A percentile compares a stretch with the other conserved stretches of the same genome.
Conservation (phyloP, 306 rosid genomes). For the Cucumis melo region DNA sequence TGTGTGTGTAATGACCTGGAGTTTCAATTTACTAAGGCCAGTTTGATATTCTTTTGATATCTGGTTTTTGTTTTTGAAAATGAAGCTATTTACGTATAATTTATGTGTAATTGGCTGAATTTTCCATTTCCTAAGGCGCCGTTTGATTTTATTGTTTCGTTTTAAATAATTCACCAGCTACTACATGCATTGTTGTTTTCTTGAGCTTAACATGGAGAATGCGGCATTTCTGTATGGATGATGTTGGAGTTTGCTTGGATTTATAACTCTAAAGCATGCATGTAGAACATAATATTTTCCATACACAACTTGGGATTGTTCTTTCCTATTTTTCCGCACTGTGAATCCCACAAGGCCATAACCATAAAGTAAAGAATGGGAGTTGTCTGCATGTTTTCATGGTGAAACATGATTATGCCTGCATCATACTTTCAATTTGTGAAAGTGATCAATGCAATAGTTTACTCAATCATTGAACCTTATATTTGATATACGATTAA, state of each 20-base stretch:
- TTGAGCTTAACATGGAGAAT: no score
- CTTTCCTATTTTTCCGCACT: background rate
- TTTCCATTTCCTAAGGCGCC: background rate
- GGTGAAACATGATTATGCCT: background rate
- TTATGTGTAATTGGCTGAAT: background rate
- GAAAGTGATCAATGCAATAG: background rate
- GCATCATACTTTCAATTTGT: background rate
- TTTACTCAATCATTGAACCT: background rate
- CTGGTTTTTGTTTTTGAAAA: no score
- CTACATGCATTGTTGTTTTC: no score
- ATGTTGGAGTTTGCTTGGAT: no score
- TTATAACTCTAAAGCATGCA: no score
- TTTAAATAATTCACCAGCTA: background rate
- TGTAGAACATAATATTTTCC: background rate
- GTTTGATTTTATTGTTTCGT: background rate
- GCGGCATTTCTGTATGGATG: no score
- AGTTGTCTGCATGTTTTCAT: background rate
- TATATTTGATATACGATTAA: background rate
- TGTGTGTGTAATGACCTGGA: background rate
- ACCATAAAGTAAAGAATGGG: background rate
- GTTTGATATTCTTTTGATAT: no score
- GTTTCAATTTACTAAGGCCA: background rate
- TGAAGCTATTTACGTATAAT: conserved; percentile 27
- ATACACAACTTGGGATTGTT: background rate
- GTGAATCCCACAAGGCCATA: background rate